A percentile compares a stretch with the other conserved stretches of the same genome.
phyloP scores from a whole-genome alignment of 2,329 filamentous ascomycete genomes.

The Fusarium sp. region DNA sequence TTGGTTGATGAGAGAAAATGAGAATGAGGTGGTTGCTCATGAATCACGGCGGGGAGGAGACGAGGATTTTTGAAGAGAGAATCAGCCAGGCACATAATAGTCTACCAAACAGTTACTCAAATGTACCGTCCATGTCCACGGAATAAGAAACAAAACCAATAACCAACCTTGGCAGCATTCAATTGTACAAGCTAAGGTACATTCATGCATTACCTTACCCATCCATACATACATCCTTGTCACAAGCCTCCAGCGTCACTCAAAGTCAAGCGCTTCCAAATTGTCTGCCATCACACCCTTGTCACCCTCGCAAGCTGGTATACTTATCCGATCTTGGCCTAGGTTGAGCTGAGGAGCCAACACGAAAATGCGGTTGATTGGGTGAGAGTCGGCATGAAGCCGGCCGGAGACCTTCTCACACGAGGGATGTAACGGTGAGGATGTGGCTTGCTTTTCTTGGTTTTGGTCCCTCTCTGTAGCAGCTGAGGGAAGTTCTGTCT shows the following conservation, averaged over 20 bases:
- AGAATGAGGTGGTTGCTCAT: conserved; percentile 1
- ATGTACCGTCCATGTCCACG: conserved; percentile 7
- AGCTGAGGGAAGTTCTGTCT: conserved; percentile 4
- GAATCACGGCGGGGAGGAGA: background rate
- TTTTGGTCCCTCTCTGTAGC: conserved; percentile 16
- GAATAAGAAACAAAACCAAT: background rate
- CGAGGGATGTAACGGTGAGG: conserved; percentile 22
- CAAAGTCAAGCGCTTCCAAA: conserved; percentile 1
- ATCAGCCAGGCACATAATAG: background rate
- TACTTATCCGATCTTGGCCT: conserved; percentile 27
- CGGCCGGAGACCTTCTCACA: conserved; percentile 4
- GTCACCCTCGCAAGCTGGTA: conserved; percentile 1
- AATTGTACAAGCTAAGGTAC: conserved; percentile 14
- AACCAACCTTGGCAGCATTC: background rate
- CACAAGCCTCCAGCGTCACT: conserved; percentile 39
- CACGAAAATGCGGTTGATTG: conserved; percentile 6
- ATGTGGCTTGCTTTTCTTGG: conserved; percentile 23
- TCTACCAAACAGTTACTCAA: background rate
- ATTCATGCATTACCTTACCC: conserved; percentile 1
- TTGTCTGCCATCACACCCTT: conserved; percentile 16
- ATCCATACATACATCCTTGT: conserved; percentile 18
- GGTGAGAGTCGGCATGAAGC: conserved; percentile 3
- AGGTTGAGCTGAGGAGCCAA: conserved; percentile 7
- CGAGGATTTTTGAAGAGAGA: conserved; percentile 17
- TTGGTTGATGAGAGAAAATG: background rate